These are phyloP conservation scores for Rosellinia necatrix DNA, from an alignment of 2,329 filamentous ascomycete species.

Conservation along the genomic window DNA sequence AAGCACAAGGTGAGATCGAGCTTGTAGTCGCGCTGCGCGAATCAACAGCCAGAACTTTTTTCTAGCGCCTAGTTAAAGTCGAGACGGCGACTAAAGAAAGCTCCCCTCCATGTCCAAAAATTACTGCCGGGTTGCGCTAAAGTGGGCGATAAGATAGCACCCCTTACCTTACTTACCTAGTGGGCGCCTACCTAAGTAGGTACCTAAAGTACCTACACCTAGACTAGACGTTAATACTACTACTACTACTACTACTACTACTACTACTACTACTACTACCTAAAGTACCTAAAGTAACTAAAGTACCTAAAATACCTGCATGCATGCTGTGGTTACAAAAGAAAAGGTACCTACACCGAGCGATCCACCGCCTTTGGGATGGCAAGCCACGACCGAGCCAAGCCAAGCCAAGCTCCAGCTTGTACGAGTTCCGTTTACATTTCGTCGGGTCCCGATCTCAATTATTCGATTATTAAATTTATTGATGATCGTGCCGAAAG, in stretches of 20 bases:
- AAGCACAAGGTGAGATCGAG: neutral
- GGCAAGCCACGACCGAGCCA: neutral
- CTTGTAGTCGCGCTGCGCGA: neutral
- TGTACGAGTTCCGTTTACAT: slow-evolving; percentile 25
- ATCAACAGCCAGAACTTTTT: slow-evolving; percentile 11
- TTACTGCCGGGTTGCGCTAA: slow-evolving; percentile 24
- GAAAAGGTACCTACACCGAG: no score
- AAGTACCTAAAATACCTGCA: no score
- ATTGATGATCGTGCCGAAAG: slow-evolving; percentile 20
- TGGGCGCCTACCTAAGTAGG: no score
- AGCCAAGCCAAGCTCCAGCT: slow-evolving; percentile 13
- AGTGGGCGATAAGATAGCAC: slow-evolving; percentile 18
- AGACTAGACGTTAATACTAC: no score
- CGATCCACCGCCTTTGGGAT: slow-evolving; percentile 19
- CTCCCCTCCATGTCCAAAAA: slow-evolving; percentile 35
- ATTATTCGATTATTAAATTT: neutral
- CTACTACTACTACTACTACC: no score
- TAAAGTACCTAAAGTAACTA: no score
- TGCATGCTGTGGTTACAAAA: no score
- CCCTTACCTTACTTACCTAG: no score
- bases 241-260: no score
- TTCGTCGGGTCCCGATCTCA: slow-evolving; percentile 24
- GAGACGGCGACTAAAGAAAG: no score
- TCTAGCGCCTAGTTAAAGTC: slow-evolving; percentile 21
- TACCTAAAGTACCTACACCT: no score